Percentiles rank a stretch among this genome's conserved stretches.
phyloP scores from a whole-genome alignment of 2,329 filamentous ascomycete species.

The Elsinoe batatas region DNA sequence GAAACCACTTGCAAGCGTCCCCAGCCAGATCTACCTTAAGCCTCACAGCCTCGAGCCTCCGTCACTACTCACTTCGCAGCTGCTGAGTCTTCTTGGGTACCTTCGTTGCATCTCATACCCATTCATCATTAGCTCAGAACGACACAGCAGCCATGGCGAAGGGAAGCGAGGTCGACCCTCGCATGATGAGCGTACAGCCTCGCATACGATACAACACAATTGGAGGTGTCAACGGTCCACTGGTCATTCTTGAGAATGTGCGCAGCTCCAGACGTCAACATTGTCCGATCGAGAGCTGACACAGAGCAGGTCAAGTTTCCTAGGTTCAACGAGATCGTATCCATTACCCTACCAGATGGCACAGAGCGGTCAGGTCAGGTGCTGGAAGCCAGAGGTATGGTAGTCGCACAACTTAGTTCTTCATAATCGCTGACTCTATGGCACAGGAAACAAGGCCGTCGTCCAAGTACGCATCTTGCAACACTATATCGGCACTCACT shows the following conservation, averaged over 20 bases:
- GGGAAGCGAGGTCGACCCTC: conserved; percentile 32
- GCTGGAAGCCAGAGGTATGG: conserved; percentile 84
- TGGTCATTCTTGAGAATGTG: conserved; percentile 96
- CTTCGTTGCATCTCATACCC: background rate
- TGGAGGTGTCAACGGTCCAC: conserved; percentile 91
- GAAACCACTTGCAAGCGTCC: background rate
- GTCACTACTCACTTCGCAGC: conserved; percentile 16
- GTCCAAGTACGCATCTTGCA: conserved; percentile 60
- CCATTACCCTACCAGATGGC: conserved; percentile 89
- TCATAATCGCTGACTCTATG: background rate
- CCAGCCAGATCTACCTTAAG: conserved; percentile 4
- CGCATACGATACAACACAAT: conserved; percentile 95
- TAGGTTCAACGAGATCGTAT: conserved; percentile 95
- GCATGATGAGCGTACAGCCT: conserved; percentile 52
- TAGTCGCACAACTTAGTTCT: background rate
- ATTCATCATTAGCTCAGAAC: background rate
- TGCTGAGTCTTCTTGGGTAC: conserved; percentile 11
- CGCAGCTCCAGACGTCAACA: conserved; percentile 26
- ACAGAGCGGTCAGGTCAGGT: conserved; percentile 90
- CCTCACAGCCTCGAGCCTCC: conserved; percentile 18
- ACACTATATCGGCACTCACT: background rate
- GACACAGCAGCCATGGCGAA: conserved; percentile 23
- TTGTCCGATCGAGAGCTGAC: conserved; percentile 20
- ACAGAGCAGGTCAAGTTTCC: conserved; percentile 80
- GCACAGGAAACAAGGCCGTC: conserved; percentile 75